Percentiles rank a stretch among this genome's conserved stretches.
Conservation (phyloP, 345 rosid genomes). For the Theobroma cacao region DNA sequence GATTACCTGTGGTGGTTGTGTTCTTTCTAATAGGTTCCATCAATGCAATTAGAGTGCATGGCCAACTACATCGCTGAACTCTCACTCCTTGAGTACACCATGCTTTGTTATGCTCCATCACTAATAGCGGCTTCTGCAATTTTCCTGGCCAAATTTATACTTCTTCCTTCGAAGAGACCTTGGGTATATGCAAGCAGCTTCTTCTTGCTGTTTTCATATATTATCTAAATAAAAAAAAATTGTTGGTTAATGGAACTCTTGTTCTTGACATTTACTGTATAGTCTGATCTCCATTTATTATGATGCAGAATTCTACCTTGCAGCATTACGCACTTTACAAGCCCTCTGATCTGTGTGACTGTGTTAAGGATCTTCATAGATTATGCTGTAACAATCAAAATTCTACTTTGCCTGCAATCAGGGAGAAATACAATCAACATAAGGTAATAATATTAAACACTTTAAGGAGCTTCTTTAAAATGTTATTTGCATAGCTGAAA, state of each 20-base stretch:
- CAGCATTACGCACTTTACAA: slow-evolving; percentile 81
- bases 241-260: neutral
- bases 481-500: neutral
- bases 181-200: slow-evolving; percentile 54
- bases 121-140: slow-evolving; percentile 86
- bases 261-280: neutral
- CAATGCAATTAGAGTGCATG: slow-evolving; percentile 75
- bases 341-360: slow-evolving; percentile 58
- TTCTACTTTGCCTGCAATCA: slow-evolving; percentile 63
- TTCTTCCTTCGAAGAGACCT: slow-evolving; percentile 71
- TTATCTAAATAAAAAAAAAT: neutral
- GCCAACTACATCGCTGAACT: slow-evolving; percentile 77
- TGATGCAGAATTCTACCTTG: slow-evolving; percentile 65
- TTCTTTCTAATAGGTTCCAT: slow-evolving; percentile 36
- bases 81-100: slow-evolving; percentile 71
- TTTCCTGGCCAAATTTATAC: slow-evolving; percentile 70
- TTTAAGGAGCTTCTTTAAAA: neutral
- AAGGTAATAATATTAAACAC: slow-evolving; percentile 42
- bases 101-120: slow-evolving; percentile 79
- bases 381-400: slow-evolving; percentile 46
- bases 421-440: slow-evolving; percentile 88
- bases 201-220: neutral
- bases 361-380: slow-evolving; percentile 70
- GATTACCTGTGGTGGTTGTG: neutral
- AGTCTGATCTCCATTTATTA: neutral